Evolutionary conservation across 495 filamentous ascomycete genomes (phyloP), one percentile per base, ranked within the genome.

Genomic region (Aspergillus nanangensis): DNA sequence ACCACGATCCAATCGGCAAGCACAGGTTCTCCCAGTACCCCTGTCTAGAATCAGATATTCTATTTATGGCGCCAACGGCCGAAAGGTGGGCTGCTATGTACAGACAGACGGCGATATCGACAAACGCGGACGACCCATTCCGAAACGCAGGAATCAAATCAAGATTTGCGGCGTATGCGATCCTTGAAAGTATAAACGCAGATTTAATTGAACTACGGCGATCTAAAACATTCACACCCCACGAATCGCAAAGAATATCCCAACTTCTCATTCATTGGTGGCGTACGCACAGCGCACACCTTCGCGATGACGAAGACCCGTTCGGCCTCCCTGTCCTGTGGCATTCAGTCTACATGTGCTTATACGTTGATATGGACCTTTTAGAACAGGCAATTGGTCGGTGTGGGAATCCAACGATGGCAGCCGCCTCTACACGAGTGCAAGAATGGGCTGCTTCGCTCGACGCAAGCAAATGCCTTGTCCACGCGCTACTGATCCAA

Each of bases 301-400:
- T 49, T 38, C 15, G n/a, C 17, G n/a, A 11, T 11, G 1, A 45
- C 20, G 36, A 27, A 9, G 42, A 47, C 1, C 22, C 41, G 62
- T 58, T 59, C 24, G 52, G 50, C 44, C 53, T 70, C 7, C 54
- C 56, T 20, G 55, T 69, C 13, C 52, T 70, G 18, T 70, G 67
- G 67, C 67, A 70, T 29, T 50, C 55, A 1, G 49, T 60, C 3
- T 69, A 61, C 48, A 65, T 69, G 38, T 48, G 41, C 14, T 41
- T 69, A 0, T 64, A 62, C 47, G 48, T 52, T 8, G 57, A 69
- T 41, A 56, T 63, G 13, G 54, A 67, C 33, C 44, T 64, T 4
- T 47, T 70, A 4, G 63, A 66, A 37, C 53, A 53, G 25, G 53
- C 56, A 7, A 45, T 55, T 5, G 63, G 63, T 3, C 55, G 63